Evolutionary conservation across 2,329 filamentous ascomycete genomes (phyloP).

Genomic region (Cephalotrichum gorgonifer): DNA sequence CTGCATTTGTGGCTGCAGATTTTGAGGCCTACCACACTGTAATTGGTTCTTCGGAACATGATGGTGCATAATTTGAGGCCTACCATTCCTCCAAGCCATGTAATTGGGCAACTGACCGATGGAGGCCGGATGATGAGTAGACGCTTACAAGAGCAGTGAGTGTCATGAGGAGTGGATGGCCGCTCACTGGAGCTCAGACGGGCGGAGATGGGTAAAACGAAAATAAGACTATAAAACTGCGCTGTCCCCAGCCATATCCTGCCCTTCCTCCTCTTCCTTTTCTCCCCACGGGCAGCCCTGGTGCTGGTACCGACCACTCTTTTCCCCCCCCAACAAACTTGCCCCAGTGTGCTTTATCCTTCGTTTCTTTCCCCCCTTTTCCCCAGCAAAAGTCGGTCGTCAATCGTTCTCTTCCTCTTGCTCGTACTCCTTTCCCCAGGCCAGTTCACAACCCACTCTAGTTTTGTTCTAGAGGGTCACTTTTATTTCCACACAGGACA

Average conservation of each 20-base stretch:
- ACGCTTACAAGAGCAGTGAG: no score
- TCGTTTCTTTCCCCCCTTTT: background rate
- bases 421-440: background rate
- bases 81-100: background rate
- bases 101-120: no score
- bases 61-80: background rate
- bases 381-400: background rate
- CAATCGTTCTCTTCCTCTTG: background rate
- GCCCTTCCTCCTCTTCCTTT: background rate
- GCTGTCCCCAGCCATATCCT: background rate
- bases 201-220: background rate
- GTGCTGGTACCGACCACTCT: background rate
- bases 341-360: background rate
- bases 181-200: background rate
- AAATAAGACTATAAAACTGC: background rate
- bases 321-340: background rate
- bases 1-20: constrained; percentile 7
- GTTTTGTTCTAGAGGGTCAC: background rate
- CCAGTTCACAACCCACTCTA: background rate
- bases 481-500: background rate
- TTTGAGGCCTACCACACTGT: constrained; percentile 6
- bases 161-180: no score
- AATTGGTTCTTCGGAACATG: background rate
- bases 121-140: no score
- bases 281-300: background rate